phyloP scores from a whole-genome alignment of 2,329 filamentous ascomycete genomes.

The Penicillium vulpinum region DNA sequence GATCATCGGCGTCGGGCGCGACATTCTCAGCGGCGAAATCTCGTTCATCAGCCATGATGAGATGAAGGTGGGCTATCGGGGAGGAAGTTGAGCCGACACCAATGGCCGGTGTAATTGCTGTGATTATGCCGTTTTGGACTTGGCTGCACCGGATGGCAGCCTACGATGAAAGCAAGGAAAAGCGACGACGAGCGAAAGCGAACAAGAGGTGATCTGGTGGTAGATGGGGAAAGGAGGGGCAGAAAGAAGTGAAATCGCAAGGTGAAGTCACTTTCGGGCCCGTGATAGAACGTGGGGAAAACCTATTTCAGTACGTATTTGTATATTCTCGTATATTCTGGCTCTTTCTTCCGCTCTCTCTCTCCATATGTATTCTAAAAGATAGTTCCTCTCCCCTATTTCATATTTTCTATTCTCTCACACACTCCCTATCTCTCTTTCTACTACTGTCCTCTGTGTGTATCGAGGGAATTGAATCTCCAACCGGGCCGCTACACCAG shows the following conservation, averaged over 20 bases:
- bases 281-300: slow-evolving; percentile 11
- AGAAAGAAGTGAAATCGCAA: slow-evolving; percentile 5
- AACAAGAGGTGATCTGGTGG: background rate
- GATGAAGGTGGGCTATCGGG: background rate
- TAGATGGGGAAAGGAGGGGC: slow-evolving; percentile 11
- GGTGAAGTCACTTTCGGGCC: slow-evolving; percentile 12
- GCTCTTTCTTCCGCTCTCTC: background rate
- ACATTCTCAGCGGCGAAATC: slow-evolving; percentile 14
- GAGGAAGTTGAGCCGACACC: slow-evolving; percentile 19
- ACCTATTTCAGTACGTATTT: background rate
- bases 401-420: background rate
- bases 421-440: background rate
- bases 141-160: background rate
- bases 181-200: background rate
- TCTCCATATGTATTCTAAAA: background rate
- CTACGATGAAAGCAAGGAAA: background rate
- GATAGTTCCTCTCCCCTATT: background rate
- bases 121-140: slow-evolving; percentile 11
- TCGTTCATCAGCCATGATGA: slow-evolving; percentile 16
- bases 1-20: slow-evolving; percentile 42
- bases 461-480: slow-evolving; percentile 7
- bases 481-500: slow-evolving; percentile 21
- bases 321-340: background rate
- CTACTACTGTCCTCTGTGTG: background rate
- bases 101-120: slow-evolving; percentile 22